phyloP scores from a whole-genome alignment of 2,329 filamentous ascomycete species.

The Fusarium phyllophilum region DNA sequence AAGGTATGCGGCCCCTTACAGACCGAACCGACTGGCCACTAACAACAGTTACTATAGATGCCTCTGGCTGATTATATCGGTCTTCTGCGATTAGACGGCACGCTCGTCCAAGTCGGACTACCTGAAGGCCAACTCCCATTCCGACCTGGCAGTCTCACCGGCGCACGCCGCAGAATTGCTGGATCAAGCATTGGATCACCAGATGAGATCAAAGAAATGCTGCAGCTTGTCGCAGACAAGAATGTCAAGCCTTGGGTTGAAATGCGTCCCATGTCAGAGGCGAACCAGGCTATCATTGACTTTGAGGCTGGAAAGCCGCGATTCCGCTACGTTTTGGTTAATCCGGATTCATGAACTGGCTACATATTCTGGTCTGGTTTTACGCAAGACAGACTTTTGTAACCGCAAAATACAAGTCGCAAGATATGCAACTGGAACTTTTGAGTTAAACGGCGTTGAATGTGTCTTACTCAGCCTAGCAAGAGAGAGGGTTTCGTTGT shows the following conservation, averaged over 20 bases:
- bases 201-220: slow-evolving; percentile 67
- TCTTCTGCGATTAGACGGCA: slow-evolving; percentile 61
- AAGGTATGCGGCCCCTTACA: slow-evolving; percentile 24
- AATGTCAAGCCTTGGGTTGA: slow-evolving; percentile 66
- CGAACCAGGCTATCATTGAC: slow-evolving; percentile 64
- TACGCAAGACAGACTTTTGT: not conserved
- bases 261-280: slow-evolving; percentile 62
- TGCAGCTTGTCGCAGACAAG: slow-evolving; percentile 66
- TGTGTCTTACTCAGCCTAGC: too few species aligned
- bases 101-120: slow-evolving; percentile 69
- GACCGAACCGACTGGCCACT: not conserved
- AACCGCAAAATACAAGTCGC: too few species aligned
- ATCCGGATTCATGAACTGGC: not conserved
- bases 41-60: slow-evolving; percentile 12
- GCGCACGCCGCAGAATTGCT: not conserved
- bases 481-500: too few species aligned
- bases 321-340: slow-evolving; percentile 58
- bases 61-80: slow-evolving; percentile 32
- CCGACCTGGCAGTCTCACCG: not conserved
- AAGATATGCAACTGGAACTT: too few species aligned
- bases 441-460: rapidly evolving
- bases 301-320: slow-evolving; percentile 63
- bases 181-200: slow-evolving; percentile 61
- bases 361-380: rapidly evolving
- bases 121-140: slow-evolving; percentile 51